These are phyloP conservation scores for Puccinia triticina DNA, from an alignment of 1,284 basidiomycete genomes.

Conservation along the genomic window DNA sequence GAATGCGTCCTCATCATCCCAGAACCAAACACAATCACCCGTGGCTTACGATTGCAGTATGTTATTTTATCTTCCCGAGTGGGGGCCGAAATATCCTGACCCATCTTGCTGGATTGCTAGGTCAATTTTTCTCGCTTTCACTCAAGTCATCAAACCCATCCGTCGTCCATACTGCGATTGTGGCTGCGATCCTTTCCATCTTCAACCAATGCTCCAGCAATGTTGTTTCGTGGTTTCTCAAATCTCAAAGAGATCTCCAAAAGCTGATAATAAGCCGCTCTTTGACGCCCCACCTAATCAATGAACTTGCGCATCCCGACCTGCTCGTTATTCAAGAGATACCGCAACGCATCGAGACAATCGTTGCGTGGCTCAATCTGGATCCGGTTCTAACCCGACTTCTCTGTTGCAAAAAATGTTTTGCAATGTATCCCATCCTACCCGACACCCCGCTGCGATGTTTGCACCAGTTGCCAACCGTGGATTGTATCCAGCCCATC, in stretches of 20 bases:
- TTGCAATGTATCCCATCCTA: slow-evolving; percentile 14
- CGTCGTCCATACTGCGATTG: background rate
- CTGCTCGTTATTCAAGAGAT: background rate
- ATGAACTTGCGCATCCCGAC: too few species aligned
- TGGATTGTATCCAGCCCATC: too few species aligned
- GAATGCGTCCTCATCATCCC: too few species aligned
- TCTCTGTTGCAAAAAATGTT: slow-evolving; percentile 8
- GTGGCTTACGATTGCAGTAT: slow-evolving; percentile 6
- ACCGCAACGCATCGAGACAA: background rate
- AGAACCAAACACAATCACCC: too few species aligned
- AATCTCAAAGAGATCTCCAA: background rate
- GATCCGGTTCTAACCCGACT: background rate
- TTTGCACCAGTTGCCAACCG: background rate
- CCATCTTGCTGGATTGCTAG: background rate
- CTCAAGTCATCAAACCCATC: background rate
- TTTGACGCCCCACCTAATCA: background rate
- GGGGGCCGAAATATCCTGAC: too few species aligned
- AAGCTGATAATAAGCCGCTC: background rate
- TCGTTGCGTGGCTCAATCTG: background rate
- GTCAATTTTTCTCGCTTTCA: background rate
- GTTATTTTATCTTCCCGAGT: background rate
- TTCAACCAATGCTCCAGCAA: background rate
- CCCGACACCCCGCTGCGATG: background rate
- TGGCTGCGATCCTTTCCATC: background rate
- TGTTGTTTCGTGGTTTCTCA: slow-evolving; percentile 13